These are phyloP conservation scores for Polygonum aviculare DNA, from an alignment of 148 eudicot species.

Conservation along the genomic window DNA sequence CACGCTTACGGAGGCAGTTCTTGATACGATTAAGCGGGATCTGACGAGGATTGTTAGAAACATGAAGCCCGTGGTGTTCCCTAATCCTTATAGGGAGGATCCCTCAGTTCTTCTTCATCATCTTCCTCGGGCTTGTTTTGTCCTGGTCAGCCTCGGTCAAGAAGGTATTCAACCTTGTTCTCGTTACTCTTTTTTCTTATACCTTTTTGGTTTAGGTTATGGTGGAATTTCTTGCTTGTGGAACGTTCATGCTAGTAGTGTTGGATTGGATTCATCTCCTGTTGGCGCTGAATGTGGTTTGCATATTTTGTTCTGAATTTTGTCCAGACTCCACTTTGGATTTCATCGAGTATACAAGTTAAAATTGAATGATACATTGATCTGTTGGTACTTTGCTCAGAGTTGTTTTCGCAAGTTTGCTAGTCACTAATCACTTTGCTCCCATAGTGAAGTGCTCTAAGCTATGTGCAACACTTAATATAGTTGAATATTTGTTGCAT, in stretches of 20 bases:
- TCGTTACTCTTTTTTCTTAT: not conserved
- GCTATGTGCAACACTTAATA: not conserved
- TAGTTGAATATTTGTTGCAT: not conserved
- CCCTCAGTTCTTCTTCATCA: conserved; percentile 93
- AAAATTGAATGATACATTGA: too few relatives aligned
- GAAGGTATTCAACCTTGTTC: conserved; percentile 35
- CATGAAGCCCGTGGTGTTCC: conserved; percentile 90
- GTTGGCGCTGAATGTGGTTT: not conserved
- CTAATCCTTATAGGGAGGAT: conserved; percentile 86
- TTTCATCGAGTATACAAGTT: too few relatives aligned
- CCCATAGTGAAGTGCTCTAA: not conserved
- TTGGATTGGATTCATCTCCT: not conserved
- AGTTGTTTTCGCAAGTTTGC: not conserved
- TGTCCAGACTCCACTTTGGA: not conserved
- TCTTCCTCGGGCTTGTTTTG: conserved; percentile 78
- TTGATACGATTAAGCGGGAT: conserved; percentile 93
- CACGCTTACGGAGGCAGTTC: conserved; percentile 86
- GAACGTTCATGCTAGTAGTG: not conserved
- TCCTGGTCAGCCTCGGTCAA: conserved; percentile 98
- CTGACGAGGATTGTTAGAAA: conserved; percentile 79
- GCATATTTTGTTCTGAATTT: not conserved
- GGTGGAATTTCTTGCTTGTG: not conserved
- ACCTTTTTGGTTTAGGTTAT: not conserved
- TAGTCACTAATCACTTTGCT: not conserved
- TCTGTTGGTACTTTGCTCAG: not conserved